These are phyloP conservation scores for Sporobolomyces roseus DNA, from an alignment of 768 basidiomycete genomes.

Conservation along the genomic window DNA sequence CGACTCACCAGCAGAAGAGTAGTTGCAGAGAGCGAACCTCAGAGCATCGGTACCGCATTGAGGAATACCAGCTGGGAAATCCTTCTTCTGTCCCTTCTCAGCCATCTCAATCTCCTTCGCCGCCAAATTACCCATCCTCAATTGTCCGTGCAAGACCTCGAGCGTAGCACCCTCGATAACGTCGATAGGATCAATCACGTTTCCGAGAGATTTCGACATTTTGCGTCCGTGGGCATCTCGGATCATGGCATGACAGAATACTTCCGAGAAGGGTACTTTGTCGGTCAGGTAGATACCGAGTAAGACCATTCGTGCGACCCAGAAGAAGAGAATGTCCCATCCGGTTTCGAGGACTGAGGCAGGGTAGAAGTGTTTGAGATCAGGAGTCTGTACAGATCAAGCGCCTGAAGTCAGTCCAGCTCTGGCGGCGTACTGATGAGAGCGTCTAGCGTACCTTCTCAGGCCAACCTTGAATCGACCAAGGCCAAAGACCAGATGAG, in stretches of 20 bases:
- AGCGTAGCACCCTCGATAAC: constrained; percentile 81
- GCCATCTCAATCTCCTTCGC: constrained; percentile 89
- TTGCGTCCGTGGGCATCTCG: constrained; percentile 97
- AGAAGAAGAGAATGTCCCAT: constrained; percentile 99
- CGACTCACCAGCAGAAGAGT: constrained; percentile 73
- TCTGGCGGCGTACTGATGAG: background rate
- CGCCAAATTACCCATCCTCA: constrained; percentile 86
- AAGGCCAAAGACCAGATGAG: constrained; percentile 95
- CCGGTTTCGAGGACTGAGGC: constrained; percentile 89
- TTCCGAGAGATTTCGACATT: constrained; percentile 97
- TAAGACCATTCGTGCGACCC: constrained; percentile 98
- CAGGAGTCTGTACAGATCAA: constrained; percentile 68
- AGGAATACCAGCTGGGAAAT: constrained; percentile 97
- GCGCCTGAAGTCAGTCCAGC: constrained; percentile 7
- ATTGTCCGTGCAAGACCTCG: constrained; percentile 74
- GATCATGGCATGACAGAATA: constrained; percentile 97
- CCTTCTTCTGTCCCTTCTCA: constrained; percentile 92
- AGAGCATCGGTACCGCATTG: constrained; percentile 97
- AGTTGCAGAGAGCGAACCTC: constrained; percentile 89
- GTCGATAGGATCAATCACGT: constrained; percentile 94
- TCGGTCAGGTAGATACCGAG: constrained; percentile 85
- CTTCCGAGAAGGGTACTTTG: constrained; percentile 88
- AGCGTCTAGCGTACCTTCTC: constrained; percentile 59
- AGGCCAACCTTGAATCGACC: constrained; percentile 96
- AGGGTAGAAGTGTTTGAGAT: constrained; percentile 79